Percentiles rank a stretch among this genome's conserved stretches.
Evolutionary conservation across 495 filamentous ascomycete genomes (phyloP).

Genomic region (Xanthoparmelia taractica): DNA sequence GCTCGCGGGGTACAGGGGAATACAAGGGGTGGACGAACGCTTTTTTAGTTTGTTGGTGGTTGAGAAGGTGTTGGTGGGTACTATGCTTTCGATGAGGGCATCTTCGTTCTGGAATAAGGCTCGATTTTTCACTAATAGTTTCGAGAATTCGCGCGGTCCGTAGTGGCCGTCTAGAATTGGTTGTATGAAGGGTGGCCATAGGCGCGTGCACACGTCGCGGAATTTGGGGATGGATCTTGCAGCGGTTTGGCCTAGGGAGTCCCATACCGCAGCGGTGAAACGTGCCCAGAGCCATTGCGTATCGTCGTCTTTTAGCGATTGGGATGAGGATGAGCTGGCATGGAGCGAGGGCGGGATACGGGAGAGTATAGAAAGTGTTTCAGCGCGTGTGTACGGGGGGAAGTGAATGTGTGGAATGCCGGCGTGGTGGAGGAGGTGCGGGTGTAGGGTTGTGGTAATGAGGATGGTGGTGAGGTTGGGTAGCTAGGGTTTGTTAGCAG

Average conservation of each 20-base stretch:
- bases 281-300: slow-evolving; percentile 67
- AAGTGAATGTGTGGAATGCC: slow-evolving; percentile 77
- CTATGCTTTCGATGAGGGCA: slow-evolving; percentile 61
- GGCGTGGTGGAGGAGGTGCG: slow-evolving; percentile 61
- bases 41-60: slow-evolving; percentile 1
- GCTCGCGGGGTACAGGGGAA: no score
- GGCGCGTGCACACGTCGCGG: slow-evolving; percentile 44
- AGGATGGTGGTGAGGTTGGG: slow-evolving; percentile 71
- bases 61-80: slow-evolving; percentile 56
- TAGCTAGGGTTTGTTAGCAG: slow-evolving; percentile 47
- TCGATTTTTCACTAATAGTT: slow-evolving; percentile 66
- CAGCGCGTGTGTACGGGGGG: slow-evolving; percentile 71
- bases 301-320: slow-evolving; percentile 38
- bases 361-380: slow-evolving; percentile 66
- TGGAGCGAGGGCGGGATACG: slow-evolving; percentile 41
- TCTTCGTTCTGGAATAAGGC: slow-evolving; percentile 69
- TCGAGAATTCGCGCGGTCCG: slow-evolving; percentile 69
- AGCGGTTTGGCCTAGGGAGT: slow-evolving; percentile 59
- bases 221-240: slow-evolving; percentile 58
- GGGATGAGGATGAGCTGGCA: slow-evolving; percentile 33
- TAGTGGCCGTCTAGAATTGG: slow-evolving; percentile 58
- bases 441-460: slow-evolving; percentile 63
- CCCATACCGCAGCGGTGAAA: slow-evolving; percentile 67
- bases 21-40: slow-evolving; percentile 24
- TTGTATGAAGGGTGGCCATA: slow-evolving; percentile 64